Conservation (phyloP, 1,139 yeast genomes). For the Debaryomyces robertsiae region DNA sequence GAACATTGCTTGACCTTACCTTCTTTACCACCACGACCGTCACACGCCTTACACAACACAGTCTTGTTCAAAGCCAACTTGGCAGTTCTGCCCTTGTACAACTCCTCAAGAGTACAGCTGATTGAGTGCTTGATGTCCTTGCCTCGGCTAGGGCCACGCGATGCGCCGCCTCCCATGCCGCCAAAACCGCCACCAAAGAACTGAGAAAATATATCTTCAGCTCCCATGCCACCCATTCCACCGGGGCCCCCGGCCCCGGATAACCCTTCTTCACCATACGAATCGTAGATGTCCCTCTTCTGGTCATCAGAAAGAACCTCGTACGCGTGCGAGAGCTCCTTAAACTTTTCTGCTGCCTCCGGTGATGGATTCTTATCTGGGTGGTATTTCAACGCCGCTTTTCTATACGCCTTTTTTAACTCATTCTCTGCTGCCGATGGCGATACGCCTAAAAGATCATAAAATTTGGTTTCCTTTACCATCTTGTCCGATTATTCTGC, state of each 20-base stretch:
- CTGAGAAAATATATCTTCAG: constrained; percentile 89
- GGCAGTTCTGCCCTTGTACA: constrained; percentile 92
- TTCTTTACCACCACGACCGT: constrained; percentile 95
- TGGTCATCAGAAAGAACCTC: constrained; percentile 84
- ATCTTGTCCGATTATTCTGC: constrained; percentile 32
- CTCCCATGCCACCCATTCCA: constrained; percentile 76
- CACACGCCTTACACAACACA: constrained; percentile 81
- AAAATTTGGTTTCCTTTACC: constrained; percentile 90
- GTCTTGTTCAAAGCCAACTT: constrained; percentile 94
- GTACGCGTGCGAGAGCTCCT: constrained; percentile 88
- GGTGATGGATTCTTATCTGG: constrained; percentile 83
- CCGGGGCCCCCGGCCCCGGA: constrained; percentile 71
- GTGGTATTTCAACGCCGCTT: constrained; percentile 88
- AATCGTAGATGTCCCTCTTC: constrained; percentile 87
- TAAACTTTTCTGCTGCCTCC: constrained; percentile 95
- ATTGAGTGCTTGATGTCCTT: constrained; percentile 90
- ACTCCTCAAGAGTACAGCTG: constrained; percentile 84
- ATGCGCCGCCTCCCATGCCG: constrained; percentile 51
- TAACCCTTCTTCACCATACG: constrained; percentile 91
- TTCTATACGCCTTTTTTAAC: constrained; percentile 93
- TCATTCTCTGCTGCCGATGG: constrained; percentile 79
- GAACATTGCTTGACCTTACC: constrained; percentile 88
- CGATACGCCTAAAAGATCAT: constrained; percentile 81
- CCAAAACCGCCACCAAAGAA: constrained; percentile 77
- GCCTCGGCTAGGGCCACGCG: constrained; percentile 86